Conservation (phyloP, 768 basidiomycete genomes). For the Leccinum imitatum region DNA sequence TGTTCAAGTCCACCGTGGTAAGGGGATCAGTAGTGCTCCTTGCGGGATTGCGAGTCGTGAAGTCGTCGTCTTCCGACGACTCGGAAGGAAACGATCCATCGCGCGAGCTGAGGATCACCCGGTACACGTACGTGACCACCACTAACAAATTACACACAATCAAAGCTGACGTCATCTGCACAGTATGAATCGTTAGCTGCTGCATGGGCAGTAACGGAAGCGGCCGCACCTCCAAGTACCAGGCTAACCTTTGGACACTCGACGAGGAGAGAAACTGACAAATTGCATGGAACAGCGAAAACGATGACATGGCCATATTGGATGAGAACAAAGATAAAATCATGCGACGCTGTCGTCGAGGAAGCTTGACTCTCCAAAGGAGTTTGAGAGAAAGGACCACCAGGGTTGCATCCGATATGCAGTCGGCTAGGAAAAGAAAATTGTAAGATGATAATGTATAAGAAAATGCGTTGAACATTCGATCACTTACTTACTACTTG, state of each 20-base stretch:
- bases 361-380: slow-evolving; percentile 18
- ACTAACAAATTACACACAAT: slow-evolving; percentile 18
- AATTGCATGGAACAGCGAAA: background rate
- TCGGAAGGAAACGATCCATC: background rate
- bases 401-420: background rate
- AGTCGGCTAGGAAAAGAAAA: background rate
- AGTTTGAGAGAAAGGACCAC: slow-evolving; percentile 1
- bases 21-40: background rate
- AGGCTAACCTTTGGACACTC: background rate
- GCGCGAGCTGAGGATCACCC: background rate
- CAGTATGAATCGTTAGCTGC: background rate
- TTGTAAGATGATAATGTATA: background rate
- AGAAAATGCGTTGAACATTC: background rate
- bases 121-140: slow-evolving; percentile 14
- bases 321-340: slow-evolving; percentile 16
- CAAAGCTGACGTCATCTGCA: background rate
- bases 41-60: slow-evolving; percentile 5
- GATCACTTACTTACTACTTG: background rate
- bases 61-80: slow-evolving; percentile 8
- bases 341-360: slow-evolving; percentile 17
- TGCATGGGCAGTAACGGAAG: background rate
- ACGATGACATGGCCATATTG: slow-evolving; percentile 8
- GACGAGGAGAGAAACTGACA: background rate
- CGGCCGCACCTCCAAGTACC: background rate
- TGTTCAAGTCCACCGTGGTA: slow-evolving; percentile 14